These are phyloP conservation scores for Nadsonia fulvescens DNA, from an alignment of 805 yeast species.

Conservation along the genomic window DNA sequence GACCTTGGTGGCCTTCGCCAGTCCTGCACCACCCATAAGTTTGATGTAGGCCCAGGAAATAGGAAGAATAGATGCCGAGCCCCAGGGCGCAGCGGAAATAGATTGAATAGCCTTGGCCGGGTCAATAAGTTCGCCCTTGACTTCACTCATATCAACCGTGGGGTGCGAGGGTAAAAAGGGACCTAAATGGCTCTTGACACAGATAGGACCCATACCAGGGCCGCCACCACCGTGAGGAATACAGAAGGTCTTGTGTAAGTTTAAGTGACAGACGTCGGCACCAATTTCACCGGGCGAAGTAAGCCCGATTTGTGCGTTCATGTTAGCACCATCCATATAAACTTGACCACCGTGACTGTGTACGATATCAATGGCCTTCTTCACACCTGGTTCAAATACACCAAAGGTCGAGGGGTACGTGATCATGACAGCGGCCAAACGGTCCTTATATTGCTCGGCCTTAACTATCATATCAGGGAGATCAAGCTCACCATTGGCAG, in stretches of 20 bases:
- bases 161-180: constrained; percentile 74
- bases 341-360: constrained; percentile 88
- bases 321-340: constrained; percentile 95
- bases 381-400: constrained; percentile 81
- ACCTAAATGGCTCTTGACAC: constrained; percentile 67
- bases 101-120: constrained; percentile 34
- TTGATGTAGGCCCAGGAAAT: constrained; percentile 91
- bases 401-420: constrained; percentile 98
- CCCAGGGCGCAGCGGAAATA: constrained; percentile 87
- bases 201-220: constrained; percentile 96
- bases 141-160: constrained; percentile 33
- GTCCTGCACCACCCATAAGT: constrained; percentile 72
- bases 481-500: constrained; percentile 72
- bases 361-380: constrained; percentile 66
- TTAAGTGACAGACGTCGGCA: constrained; percentile 95
- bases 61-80: constrained; percentile 84
- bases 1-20: constrained; percentile 71
- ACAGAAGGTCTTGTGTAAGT: constrained; percentile 92
- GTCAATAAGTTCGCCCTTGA: constrained; percentile 10
- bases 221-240: constrained; percentile 99
- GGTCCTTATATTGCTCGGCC: constrained; percentile 47
- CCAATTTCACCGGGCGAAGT: constrained; percentile 96
- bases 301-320: constrained; percentile 97
- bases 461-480: constrained; percentile 54
- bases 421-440: constrained; percentile 83